phyloP scores from a whole-genome alignment of 306 rosid species.

The Nissolia schottii region DNA sequence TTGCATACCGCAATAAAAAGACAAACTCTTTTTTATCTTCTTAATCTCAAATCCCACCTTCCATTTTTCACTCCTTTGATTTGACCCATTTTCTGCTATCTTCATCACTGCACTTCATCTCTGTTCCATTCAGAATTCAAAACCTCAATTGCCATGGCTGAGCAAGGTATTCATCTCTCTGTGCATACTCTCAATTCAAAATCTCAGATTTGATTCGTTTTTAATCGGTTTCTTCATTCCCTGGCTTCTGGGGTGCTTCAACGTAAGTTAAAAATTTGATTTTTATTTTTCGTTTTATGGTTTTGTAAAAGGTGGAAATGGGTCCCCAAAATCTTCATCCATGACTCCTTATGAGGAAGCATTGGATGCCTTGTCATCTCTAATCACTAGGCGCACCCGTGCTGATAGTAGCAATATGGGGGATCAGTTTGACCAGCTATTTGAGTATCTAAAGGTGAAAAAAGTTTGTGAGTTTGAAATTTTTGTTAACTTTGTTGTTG shows the following conservation, averaged over 20 bases:
- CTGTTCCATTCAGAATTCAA: conserved; percentile 26
- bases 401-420: conserved; percentile 76
- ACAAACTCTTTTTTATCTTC: conserved; percentile 19
- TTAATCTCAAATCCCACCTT: conserved; percentile 25
- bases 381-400: conserved; percentile 78
- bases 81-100: neutral
- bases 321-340: conserved; percentile 31
- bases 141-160: conserved; percentile 44
- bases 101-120: neutral
- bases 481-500: conserved; percentile 12
- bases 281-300: conserved; percentile 2
- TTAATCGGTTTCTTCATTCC: neutral
- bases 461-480: conserved; percentile 6
- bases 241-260: conserved; percentile 6
- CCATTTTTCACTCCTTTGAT: conserved; percentile 10
- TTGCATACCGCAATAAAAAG: neutral
- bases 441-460: conserved; percentile 62
- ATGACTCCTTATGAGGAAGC: conserved; percentile 70
- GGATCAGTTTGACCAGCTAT: conserved; percentile 63
- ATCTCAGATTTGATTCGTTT: neutral
- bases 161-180: conserved; percentile 33
- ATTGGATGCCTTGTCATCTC: conserved; percentile 75
- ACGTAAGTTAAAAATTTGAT: neutral
- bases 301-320: conserved; percentile 40
- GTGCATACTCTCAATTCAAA: neutral